Conservation (phyloP, 2,329 filamentous ascomycete species). For the Ascochyta viciae-villosae region DNA sequence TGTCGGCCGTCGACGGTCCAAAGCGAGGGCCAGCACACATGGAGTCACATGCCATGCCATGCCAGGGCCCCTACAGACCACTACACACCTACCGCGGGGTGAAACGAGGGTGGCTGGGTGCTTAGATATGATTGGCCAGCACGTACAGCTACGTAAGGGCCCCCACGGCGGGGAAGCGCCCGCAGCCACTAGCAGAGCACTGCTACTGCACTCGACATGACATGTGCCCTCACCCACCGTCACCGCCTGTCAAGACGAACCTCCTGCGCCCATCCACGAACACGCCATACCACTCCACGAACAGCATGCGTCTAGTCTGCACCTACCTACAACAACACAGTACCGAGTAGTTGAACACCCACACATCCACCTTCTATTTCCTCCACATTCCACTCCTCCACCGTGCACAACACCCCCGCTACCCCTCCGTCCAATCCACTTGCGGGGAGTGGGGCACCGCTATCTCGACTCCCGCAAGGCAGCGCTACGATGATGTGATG, state of each 20-base stretch:
- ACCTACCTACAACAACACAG: too few species aligned
- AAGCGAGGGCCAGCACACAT: conserved; percentile 10
- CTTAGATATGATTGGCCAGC: not conserved
- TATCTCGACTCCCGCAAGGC: too few species aligned
- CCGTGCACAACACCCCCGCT: too few species aligned
- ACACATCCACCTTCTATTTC: too few species aligned
- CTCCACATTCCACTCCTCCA: too few species aligned
- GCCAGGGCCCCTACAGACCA: not conserved
- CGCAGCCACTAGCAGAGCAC: conserved; percentile 3
- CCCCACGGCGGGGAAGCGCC: conserved; percentile 9
- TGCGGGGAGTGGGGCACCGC: too few species aligned
- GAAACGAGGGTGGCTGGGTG: conserved; percentile 17
- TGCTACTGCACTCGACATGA: not conserved
- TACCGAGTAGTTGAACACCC: too few species aligned
- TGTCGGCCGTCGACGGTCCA: conserved; percentile 1
- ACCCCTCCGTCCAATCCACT: too few species aligned
- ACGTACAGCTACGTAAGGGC: not conserved
- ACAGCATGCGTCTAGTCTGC: too few species aligned
- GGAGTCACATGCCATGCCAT: not conserved
- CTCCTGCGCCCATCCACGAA: too few species aligned
- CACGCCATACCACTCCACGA: too few species aligned
- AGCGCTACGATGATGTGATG: too few species aligned
- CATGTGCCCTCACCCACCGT: conserved; percentile 1
- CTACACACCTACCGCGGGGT: conserved; percentile 1
- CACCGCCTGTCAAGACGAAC: not conserved